A percentile compares a stretch with the other conserved stretches of the same genome.
phyloP scores from a whole-genome alignment of 768 basidiomycete species.

The Cystobasidium tubakii region DNA sequence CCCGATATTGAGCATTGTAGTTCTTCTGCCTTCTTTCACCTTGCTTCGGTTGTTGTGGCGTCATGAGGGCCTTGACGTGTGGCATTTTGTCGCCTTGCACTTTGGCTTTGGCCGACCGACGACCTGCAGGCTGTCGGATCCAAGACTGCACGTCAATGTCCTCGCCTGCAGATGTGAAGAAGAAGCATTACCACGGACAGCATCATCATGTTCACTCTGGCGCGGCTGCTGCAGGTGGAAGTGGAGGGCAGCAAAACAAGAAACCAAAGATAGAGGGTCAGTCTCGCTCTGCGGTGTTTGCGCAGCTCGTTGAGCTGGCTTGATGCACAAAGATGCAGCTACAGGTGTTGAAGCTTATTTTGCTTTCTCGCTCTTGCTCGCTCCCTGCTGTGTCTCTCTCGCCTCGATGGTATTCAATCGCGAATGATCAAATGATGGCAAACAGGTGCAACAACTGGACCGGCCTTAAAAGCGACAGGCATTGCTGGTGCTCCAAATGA shows the following conservation, averaged over 20 bases:
- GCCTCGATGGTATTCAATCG: neutral
- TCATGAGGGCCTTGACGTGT: neutral
- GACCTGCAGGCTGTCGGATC: neutral
- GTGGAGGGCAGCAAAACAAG: neutral
- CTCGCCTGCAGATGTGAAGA: constrained; percentile 19
- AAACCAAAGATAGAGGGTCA: constrained; percentile 22
- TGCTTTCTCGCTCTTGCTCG: neutral
- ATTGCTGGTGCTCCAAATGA: neutral
- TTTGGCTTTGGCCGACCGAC: neutral
- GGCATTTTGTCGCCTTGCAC: neutral
- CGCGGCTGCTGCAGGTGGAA: neutral
- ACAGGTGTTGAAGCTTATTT: neutral
- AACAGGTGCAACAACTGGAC: neutral
- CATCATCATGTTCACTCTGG: neutral
- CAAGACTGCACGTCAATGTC: neutral
- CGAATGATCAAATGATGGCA: neutral
- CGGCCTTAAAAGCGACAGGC: neutral
- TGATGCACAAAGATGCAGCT: neutral
- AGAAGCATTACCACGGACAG: neutral
- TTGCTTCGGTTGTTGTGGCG: neutral
- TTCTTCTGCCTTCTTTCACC: too few relatives aligned
- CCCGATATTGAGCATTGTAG: too few relatives aligned
- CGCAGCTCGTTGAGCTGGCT: neutral
- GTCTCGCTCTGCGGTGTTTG: neutral
- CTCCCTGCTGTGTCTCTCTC: neutral